These are phyloP conservation scores for Craspedostauros australis DNA, from an alignment of 108 stramenopile genomes.

Conservation along the genomic window DNA sequence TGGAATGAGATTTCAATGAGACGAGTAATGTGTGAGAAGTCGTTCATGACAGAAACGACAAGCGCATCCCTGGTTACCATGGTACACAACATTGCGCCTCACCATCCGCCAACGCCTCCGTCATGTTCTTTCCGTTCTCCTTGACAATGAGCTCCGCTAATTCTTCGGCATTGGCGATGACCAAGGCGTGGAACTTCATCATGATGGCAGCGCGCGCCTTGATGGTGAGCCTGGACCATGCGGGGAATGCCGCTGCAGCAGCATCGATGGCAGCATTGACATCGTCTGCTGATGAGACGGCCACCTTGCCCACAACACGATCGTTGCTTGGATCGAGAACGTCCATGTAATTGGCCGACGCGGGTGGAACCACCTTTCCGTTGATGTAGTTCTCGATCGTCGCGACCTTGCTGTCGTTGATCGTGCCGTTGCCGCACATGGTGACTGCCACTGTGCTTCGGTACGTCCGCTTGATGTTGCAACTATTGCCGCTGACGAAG, in stretches of 20 bases:
- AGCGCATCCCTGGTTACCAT: neutral
- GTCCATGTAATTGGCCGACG: conserved; percentile 41
- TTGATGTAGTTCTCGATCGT: conserved; percentile 65
- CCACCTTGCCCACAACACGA: conserved; percentile 49
- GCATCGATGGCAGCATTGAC: conserved; percentile 69
- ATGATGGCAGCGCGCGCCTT: conserved; percentile 88
- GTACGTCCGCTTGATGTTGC: no score
- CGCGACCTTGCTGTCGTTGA: conserved; percentile 2
- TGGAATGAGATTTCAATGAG: neutral
- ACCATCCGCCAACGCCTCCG: conserved; percentile 89
- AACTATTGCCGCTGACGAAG: no score
- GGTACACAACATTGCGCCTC: neutral
- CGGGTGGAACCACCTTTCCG: conserved; percentile 45
- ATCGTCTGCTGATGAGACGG: conserved; percentile 55
- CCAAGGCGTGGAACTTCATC: conserved; percentile 87
- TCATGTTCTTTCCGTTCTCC: conserved; percentile 96
- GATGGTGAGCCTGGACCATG: conserved; percentile 69
- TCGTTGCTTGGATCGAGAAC: conserved; percentile 49
- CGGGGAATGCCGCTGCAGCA: conserved; percentile 70
- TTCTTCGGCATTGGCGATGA: conserved; percentile 72
- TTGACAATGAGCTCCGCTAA: conserved; percentile 82
- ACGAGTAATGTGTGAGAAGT: neutral
- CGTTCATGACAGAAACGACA: neutral
- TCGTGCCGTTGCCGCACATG: neutral
- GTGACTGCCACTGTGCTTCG: neutral